A percentile compares a stretch with the other conserved stretches of the same genome.
These are phyloP conservation scores for Phytophthora nicotianae DNA, from an alignment of 352 stramenopile genomes.

Conservation along the genomic window DNA sequence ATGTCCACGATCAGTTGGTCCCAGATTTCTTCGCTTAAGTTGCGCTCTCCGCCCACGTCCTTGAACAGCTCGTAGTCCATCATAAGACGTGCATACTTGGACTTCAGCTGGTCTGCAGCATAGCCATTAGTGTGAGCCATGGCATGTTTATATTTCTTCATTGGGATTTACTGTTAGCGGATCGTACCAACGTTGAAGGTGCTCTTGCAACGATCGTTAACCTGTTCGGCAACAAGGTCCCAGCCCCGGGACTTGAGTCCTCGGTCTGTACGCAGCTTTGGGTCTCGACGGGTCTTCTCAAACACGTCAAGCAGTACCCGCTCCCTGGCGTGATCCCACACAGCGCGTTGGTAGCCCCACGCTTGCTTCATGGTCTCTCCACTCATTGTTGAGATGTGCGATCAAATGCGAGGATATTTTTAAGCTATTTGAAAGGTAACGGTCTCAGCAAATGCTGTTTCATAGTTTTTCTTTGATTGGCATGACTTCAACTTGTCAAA, in stretches of 20 bases:
- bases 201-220: slow-evolving; percentile 33
- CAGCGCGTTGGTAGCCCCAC: slow-evolving; percentile 30
- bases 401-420: slow-evolving; percentile 4
- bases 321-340: slow-evolving; percentile 32
- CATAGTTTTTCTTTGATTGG: not conserved
- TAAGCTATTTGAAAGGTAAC: slow-evolving; percentile 22
- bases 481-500: not conserved
- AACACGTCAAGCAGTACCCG: slow-evolving; percentile 34
- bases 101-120: slow-evolving; percentile 35
- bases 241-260: slow-evolving; percentile 28
- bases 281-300: slow-evolving; percentile 25
- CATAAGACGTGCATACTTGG: slow-evolving; percentile 38
- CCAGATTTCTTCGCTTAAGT: slow-evolving; percentile 25
- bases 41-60: slow-evolving; percentile 22
- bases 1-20: slow-evolving; percentile 31
- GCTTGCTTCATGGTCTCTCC: slow-evolving; percentile 15
- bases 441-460: slow-evolving; percentile 10
- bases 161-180: not conserved
- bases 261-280: slow-evolving; percentile 22
- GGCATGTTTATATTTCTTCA: not conserved
- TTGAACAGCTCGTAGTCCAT: slow-evolving; percentile 42
- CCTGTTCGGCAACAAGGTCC: slow-evolving; percentile 27
- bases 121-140: not conserved
- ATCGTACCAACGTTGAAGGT: slow-evolving; percentile 31
- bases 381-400: slow-evolving; percentile 14